Base-by-base conservation (phyloP, 1,139 yeast species). In the Saccharomyces pastorianus region DNA sequence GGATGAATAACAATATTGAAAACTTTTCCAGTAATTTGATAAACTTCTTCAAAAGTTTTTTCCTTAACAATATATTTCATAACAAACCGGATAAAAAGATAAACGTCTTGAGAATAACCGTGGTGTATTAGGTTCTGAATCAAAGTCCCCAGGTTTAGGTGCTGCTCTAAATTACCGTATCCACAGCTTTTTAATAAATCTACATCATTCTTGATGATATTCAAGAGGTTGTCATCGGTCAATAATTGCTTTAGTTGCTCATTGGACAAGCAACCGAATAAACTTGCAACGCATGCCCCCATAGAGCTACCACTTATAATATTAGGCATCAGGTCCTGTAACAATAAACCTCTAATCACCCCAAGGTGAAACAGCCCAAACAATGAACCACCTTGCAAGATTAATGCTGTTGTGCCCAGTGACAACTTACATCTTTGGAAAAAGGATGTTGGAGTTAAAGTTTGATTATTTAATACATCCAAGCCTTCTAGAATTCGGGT, bases 281-380 rank as follows among this genome's bases (percentile, higher is more conserved):
- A 73, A 0, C 96, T 83, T 0, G 96, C 98, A 26, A 90, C 93
- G 1, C 93, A 85, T 0, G 98, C 95, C 1, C 98, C 98, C 55
- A 89, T 89, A 0, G 96, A 95, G 57, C 93, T 86, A 0, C 98
- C 98, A n/a, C 95, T 88, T 42, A 93, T 81, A 3, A 93, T 87
- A 51, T 86, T 73, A 0, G 99, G 99, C 51, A 91, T 73, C 42
- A 91, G 72, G 0, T 89, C 85, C 58, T 85, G 83, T 60, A 80
- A 78, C 59, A 85, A 81, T 23, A 93, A 73, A 0, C 95, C 93
- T 60, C 86, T 86, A 6, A 91, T 88, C 1, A 91, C 96, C 1
- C 99, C 99, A 50, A 93, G 70, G 68, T 93, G 99, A 65, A 96
- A 90, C 58, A 93, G 74, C 0, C 98, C 98, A 72, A 91, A 93